These are phyloP conservation scores for Radiomyces spectabilis DNA, from an alignment of 192 early-diverging fungal species.

Conservation along the genomic window DNA sequence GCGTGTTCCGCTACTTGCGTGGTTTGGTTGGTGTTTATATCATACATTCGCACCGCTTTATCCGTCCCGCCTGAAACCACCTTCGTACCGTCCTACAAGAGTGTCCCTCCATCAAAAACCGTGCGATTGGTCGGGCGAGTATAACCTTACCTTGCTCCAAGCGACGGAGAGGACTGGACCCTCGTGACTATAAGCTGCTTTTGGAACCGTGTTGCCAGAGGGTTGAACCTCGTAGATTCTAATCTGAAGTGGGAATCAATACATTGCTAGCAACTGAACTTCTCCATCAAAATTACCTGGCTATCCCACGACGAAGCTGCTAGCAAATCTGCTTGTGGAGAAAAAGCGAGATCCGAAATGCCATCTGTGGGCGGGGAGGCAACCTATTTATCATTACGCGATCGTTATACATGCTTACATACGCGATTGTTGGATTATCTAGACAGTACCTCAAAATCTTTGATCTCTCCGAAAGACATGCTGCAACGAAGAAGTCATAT, in stretches of 20 bases:
- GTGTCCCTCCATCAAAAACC: not conserved
- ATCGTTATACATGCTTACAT: too few relatives aligned
- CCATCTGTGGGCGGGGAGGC: slow-evolving; percentile 64
- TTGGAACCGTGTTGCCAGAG: slow-evolving; percentile 67
- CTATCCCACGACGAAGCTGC: slow-evolving; percentile 91
- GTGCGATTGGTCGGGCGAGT: not conserved
- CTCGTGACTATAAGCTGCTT: slow-evolving; percentile 74
- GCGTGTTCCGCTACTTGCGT: slow-evolving; percentile 82
- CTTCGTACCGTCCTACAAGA: slow-evolving; percentile 76
- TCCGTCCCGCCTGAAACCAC: slow-evolving; percentile 89
- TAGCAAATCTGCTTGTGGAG: slow-evolving; percentile 72
- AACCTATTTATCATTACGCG: too few relatives aligned
- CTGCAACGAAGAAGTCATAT: too few relatives aligned
- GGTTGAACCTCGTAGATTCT: slow-evolving; percentile 84
- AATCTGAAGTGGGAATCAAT: slow-evolving; percentile 46
- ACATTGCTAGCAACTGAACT: not conserved
- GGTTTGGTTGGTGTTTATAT: slow-evolving; percentile 74
- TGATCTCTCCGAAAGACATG: too few relatives aligned
- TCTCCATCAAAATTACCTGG: slow-evolving; percentile 15
- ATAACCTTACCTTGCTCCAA: slow-evolving; percentile 69
- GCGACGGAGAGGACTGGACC: slow-evolving; percentile 75
- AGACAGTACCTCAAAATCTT: too few relatives aligned
- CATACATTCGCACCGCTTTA: slow-evolving; percentile 78
- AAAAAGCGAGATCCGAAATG: slow-evolving; percentile 79
- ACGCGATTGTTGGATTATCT: too few relatives aligned